A percentile compares a stretch with the other conserved stretches of the same genome.
Conservation (phyloP, 805 yeast species). For the Candida odintsovae region DNA sequence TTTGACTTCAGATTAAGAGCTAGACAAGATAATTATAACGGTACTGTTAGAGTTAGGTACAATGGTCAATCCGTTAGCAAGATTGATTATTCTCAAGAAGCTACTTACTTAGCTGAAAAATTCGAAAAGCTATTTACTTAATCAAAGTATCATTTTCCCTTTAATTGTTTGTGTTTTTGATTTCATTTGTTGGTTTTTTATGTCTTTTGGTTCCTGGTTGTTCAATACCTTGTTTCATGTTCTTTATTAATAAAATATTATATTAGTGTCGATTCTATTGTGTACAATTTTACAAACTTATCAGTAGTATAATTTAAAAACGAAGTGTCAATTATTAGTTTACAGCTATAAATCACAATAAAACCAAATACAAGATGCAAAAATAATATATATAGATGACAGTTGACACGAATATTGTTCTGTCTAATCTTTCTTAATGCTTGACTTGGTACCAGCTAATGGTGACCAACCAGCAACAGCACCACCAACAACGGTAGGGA, state of each 20-base stretch:
- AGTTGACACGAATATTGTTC: too few relatives aligned
- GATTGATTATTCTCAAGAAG: slow-evolving; percentile 54
- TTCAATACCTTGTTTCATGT: not conserved
- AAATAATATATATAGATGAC: not conserved
- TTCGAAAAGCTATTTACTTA: slow-evolving; percentile 19
- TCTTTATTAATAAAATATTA: not conserved
- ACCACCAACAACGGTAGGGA: slow-evolving; percentile 51
- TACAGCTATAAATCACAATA: not conserved
- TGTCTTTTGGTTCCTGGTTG: not conserved
- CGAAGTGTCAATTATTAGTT: not conserved
- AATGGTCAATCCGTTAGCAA: slow-evolving; percentile 50
- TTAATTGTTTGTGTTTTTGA: not conserved
- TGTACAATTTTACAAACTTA: too few relatives aligned
- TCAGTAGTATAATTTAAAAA: too few relatives aligned
- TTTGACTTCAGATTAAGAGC: slow-evolving; percentile 75
- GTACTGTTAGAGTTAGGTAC: slow-evolving; percentile 68
- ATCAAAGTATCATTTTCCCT: not conserved
- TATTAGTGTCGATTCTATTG: too few relatives aligned
- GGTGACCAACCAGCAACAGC: slow-evolving; percentile 51
- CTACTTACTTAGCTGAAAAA: slow-evolving; percentile 45
- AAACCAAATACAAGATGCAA: not conserved
- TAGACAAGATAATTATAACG: slow-evolving; percentile 78
- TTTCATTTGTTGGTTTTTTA: not conserved
- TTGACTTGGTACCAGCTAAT: not conserved
- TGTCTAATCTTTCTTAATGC: not conserved